These are phyloP conservation scores for Tricholoma furcatifolium DNA, from an alignment of 768 basidiomycete genomes.

Conservation along the genomic window DNA sequence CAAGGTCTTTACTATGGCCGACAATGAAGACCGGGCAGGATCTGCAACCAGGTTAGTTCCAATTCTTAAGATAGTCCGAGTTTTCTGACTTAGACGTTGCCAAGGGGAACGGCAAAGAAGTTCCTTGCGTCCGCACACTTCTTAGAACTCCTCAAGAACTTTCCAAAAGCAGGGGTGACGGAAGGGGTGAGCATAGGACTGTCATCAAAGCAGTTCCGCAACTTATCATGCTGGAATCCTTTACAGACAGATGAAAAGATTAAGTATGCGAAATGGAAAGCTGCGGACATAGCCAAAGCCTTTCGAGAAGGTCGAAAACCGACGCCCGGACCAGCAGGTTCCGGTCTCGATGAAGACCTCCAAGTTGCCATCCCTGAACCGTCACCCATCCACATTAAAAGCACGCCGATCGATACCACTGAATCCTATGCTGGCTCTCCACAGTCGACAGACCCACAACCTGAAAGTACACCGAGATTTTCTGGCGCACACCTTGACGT, in stretches of 20 bases:
- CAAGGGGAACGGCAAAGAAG: slow-evolving; percentile 84
- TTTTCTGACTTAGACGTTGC: slow-evolving; percentile 4
- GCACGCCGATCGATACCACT: slow-evolving; percentile 11
- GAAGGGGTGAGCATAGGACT: slow-evolving; percentile 48
- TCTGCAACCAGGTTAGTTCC: slow-evolving; percentile 64
- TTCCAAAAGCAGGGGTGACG: slow-evolving; percentile 56
- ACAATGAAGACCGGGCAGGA: slow-evolving; percentile 86
- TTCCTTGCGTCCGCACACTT: slow-evolving; percentile 96
- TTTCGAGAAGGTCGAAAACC: slow-evolving; percentile 91
- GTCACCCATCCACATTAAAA: neutral
- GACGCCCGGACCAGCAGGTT: slow-evolving; percentile 71
- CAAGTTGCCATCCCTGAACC: slow-evolving; percentile 13
- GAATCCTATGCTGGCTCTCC: slow-evolving; percentile 30
- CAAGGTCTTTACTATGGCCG: slow-evolving; percentile 83
- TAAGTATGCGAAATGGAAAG: slow-evolving; percentile 96
- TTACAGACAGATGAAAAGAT: slow-evolving; percentile 81
- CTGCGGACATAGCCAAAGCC: slow-evolving; percentile 91
- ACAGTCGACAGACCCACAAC: slow-evolving; percentile 1
- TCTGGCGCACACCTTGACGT: slow-evolving; percentile 12
- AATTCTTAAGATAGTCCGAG: neutral
- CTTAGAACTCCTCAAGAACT: slow-evolving; percentile 82
- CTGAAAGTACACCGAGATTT: slow-evolving; percentile 16
- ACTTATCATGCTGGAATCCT: neutral
- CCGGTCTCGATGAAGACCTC: slow-evolving; percentile 24
- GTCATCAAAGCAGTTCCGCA: neutral